A percentile compares a stretch with the other conserved stretches of the same genome.
These are phyloP conservation scores for Tetrahymena elliotti DNA, from an alignment of 73 alveolate species.

Conservation along the genomic window DNA sequence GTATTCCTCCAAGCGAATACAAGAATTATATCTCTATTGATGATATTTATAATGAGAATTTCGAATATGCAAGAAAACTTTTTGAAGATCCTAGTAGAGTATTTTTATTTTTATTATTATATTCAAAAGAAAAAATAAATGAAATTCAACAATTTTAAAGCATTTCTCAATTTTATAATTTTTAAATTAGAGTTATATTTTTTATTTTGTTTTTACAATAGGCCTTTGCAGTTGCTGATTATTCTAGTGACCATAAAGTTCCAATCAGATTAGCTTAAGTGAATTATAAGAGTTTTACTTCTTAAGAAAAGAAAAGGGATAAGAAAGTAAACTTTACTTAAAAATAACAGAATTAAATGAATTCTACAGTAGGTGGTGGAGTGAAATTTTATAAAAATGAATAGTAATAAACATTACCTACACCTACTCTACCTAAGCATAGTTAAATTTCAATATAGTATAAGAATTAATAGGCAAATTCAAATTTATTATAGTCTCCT, in stretches of 20 bases:
- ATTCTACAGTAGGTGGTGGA: neutral
- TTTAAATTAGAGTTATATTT: too few species aligned
- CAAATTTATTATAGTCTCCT: neutral
- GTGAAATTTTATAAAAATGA: neutral
- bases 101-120: neutral
- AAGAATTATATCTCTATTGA: neutral
- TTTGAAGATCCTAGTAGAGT: conserved; percentile 1
- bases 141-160: too few species aligned
- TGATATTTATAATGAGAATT: neutral
- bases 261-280: neutral
- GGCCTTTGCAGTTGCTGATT: neutral
- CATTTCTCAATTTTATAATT: too few species aligned
- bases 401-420: neutral
- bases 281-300: neutral
- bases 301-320: neutral
- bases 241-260: neutral
- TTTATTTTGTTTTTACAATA: neutral
- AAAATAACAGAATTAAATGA: neutral
- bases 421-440: neutral
- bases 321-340: neutral
- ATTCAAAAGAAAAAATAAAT: neutral
- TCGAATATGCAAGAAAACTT: neutral
- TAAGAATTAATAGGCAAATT: neutral
- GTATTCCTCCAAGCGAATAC: neutral
- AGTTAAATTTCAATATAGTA: neutral